Base-by-base conservation (phyloP, 2,329 filamentous ascomycete species). In the Stagonosporopsis vannaccii region DNA sequence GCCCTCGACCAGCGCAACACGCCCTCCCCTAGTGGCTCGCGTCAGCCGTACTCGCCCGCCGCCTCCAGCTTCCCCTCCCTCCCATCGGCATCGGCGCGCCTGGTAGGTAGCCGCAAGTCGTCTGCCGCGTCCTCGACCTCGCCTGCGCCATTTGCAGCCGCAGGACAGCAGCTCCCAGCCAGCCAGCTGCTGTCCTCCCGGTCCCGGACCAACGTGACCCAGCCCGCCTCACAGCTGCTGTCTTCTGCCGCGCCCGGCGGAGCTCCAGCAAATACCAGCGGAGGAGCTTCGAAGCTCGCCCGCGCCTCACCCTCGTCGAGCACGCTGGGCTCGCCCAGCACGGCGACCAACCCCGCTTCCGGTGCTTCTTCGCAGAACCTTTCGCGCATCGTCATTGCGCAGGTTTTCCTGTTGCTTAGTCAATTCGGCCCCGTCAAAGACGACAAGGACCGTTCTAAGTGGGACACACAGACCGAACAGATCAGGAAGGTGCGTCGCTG, bases 361-460 rank as follows among this genome's bases (percentile, higher is more conserved):
- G 59, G 60, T 37, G 77, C 74, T 39, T 70, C 78, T 42, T 76
- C 80, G 12, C 75, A 78, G 19, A 76, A 71, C 36, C 84, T 98
- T 69, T 90, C 90, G 59, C 97, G 96, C 80, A 95, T 99, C 77
- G 92, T 95, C 69, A 89, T 97, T 71, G 92, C 95, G 64, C 95
- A 99, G 82, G 88, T 98, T 65, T 96, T 95, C 80, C 87, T 99
- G 63, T 86, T 99, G 55, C 85, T 99, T 65, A 95, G 93, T 80
- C 73, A 76, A 56, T 70, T 76, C 40, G 70, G 71, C 20, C 92
- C 92, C 30, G 90, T 98, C 74, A 97, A 95, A 77, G 92, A 97
- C 81, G 94, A 96, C 77, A 92, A 92, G 80, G 92, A 90, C 74
- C 87, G 89, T 73, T 86, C 86, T 72, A 97, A 96, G 90, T 97